A percentile compares a stretch with the other conserved stretches of the same genome.
Conservation (phyloP, 352 stramenopile genomes). For the Phytophthora kernoviae region DNA sequence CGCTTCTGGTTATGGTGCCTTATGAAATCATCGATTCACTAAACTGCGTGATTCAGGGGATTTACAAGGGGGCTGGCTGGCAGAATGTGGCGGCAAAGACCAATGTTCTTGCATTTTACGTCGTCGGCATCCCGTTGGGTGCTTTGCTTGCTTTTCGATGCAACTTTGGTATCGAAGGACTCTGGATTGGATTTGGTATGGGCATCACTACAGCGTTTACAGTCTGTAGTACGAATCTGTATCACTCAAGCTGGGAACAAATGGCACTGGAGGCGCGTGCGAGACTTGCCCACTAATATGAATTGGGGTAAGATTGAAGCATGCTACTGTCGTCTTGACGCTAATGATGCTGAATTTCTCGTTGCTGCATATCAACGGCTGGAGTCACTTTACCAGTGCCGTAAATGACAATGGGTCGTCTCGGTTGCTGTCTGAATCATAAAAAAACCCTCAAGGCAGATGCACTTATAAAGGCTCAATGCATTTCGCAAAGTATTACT, state of each 20-base stretch:
- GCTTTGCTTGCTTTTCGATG: constrained; percentile 65
- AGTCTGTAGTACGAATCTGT: constrained; percentile 51
- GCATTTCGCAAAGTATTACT: not conserved
- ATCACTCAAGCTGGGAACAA: constrained; percentile 64
- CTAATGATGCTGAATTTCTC: no score
- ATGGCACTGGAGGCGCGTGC: constrained; percentile 55
- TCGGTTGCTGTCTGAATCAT: no score
- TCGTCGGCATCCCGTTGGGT: constrained; percentile 73
- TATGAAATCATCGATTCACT: constrained; percentile 82
- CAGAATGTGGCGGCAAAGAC: constrained; percentile 74
- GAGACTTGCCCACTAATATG: constrained; percentile 46
- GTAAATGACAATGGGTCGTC: no score
- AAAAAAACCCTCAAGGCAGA: no score
- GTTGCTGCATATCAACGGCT: no score
- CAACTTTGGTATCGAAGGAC: constrained; percentile 56
- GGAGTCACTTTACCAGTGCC: no score
- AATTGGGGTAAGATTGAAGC: constrained; percentile 4
- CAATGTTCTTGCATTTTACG: constrained; percentile 83
- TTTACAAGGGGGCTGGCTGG: constrained; percentile 73
- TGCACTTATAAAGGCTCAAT: no score
- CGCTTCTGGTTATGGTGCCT: constrained; percentile 67
- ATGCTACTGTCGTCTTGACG: no score
- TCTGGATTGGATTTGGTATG: constrained; percentile 81
- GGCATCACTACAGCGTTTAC: constrained; percentile 48
- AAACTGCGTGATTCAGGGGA: constrained; percentile 77